Evolutionary conservation across 768 basidiomycete species (phyloP).

Genomic region (Hericium coralloides): DNA sequence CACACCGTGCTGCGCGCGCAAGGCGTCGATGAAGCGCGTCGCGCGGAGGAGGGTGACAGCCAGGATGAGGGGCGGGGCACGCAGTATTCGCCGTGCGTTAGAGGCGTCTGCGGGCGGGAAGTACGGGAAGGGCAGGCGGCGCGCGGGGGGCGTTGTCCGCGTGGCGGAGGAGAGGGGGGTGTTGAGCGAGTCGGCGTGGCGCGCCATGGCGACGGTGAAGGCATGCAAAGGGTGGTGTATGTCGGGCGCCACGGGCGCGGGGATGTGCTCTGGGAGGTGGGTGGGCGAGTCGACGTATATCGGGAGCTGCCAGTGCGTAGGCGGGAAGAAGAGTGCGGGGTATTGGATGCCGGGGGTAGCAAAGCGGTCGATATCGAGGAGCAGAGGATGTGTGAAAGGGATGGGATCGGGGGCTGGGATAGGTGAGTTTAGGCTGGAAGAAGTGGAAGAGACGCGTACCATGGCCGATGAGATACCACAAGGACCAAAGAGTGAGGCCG

Average conservation of each 20-base stretch:
- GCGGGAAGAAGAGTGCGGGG: background rate
- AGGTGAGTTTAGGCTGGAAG: too few species aligned
- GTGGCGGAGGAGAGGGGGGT: too few species aligned
- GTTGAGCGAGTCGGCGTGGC: background rate
- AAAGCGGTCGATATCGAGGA: background rate
- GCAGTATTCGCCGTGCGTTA: background rate
- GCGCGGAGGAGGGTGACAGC: background rate
- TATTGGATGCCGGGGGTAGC: background rate
- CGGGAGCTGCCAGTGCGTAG: background rate
- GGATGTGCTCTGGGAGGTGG: background rate
- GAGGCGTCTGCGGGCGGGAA: background rate
- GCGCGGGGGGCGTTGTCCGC: background rate
- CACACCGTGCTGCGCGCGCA: background rate
- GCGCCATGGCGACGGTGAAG: background rate
- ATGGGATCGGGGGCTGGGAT: too few species aligned
- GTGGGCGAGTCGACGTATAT: background rate
- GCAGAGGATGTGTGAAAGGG: too few species aligned
- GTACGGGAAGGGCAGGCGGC: background rate
- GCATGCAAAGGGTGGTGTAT: background rate
- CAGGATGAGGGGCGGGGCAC: background rate
- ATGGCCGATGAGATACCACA: too few species aligned
- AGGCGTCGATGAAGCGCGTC: background rate
- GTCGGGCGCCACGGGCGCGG: background rate
- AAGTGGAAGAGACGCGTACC: too few species aligned
- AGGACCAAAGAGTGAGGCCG: too few species aligned